Conservation (phyloP, 2,329 filamentous ascomycete genomes). For the Penicillium sp. region DNA sequence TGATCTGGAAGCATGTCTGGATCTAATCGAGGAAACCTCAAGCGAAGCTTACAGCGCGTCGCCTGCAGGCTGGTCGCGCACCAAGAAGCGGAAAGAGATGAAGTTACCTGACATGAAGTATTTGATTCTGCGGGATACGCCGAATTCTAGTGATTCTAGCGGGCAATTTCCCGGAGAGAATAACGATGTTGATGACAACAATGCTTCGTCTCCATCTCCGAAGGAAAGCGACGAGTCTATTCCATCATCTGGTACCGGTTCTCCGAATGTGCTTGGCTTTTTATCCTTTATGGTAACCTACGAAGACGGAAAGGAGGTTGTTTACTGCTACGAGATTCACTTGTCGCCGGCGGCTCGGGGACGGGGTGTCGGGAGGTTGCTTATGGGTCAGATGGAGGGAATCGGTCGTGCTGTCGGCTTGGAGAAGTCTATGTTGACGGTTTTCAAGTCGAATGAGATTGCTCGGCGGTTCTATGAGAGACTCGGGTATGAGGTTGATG, state of each 20-base stretch:
- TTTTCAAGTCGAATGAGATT: slow-evolving; percentile 53
- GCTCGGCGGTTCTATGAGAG: slow-evolving; percentile 53
- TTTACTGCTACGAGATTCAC: slow-evolving; percentile 67
- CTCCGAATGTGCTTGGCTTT: slow-evolving; percentile 41
- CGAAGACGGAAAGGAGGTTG: slow-evolving; percentile 55
- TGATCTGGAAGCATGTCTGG: slow-evolving; percentile 53
- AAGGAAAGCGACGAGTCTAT: background rate
- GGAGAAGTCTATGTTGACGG: slow-evolving; percentile 61
- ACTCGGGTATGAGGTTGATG: slow-evolving; percentile 54
- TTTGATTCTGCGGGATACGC: slow-evolving; percentile 45
- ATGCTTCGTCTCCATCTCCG: background rate
- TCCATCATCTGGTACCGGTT: background rate
- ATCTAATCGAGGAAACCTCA: slow-evolving; percentile 57
- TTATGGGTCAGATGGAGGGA: slow-evolving; percentile 52
- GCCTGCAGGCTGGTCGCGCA: slow-evolving; percentile 54
- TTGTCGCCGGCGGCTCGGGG: slow-evolving; percentile 47
- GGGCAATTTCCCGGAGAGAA: background rate
- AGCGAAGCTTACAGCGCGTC: slow-evolving; percentile 53
- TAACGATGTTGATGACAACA: background rate
- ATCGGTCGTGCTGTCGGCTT: slow-evolving; percentile 50
- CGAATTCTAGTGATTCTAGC: background rate
- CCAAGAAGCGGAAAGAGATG: slow-evolving; percentile 59
- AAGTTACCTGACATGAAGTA: slow-evolving; percentile 59
- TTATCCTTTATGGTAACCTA: slow-evolving; percentile 59
- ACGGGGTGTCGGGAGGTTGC: slow-evolving; percentile 51